Evolutionary conservation across 2,329 filamentous ascomycete species (phyloP).

Genomic region (Exserohilum rostratum): DNA sequence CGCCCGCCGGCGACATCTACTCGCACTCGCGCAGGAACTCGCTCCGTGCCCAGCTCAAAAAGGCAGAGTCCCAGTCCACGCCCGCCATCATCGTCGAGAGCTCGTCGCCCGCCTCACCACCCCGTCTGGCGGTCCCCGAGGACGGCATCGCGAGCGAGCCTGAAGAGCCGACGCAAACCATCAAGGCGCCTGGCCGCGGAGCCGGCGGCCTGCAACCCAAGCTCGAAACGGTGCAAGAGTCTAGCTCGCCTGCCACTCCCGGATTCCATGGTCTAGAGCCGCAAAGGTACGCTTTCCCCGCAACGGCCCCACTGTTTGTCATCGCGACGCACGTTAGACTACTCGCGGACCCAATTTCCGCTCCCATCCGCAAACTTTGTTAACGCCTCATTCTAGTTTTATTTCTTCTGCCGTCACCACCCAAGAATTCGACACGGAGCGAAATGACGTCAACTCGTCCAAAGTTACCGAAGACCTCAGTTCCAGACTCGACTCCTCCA

Average conservation of each 20-base stretch:
- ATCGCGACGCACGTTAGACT: slow-evolving; percentile 33
- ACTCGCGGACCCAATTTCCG: slow-evolving; percentile 24
- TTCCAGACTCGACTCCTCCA: slow-evolving; percentile 49
- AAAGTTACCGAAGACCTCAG: slow-evolving; percentile 57
- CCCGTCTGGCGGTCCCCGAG: slow-evolving; percentile 39
- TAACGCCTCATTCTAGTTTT: slow-evolving; percentile 29
- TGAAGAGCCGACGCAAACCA: slow-evolving; percentile 46
- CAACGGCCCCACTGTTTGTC: slow-evolving; percentile 37
- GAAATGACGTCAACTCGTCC: slow-evolving; percentile 53
- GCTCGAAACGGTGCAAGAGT: slow-evolving; percentile 90
- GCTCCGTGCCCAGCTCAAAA: slow-evolving; percentile 45
- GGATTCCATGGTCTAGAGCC: slow-evolving; percentile 50
- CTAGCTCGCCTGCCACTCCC: slow-evolving; percentile 74
- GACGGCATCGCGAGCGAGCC: slow-evolving; percentile 40
- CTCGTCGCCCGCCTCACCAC: slow-evolving; percentile 49
- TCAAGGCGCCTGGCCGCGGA: slow-evolving; percentile 58
- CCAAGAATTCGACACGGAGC: slow-evolving; percentile 45
- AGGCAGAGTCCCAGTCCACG: slow-evolving; percentile 39
- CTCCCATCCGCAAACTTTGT: slow-evolving; percentile 23
- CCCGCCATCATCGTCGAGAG: slow-evolving; percentile 55
- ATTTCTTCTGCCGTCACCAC: slow-evolving; percentile 22
- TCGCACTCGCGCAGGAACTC: slow-evolving; percentile 54
- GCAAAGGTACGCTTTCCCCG: slow-evolving; percentile 41
- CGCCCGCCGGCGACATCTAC: slow-evolving; percentile 49
- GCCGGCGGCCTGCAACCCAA: slow-evolving; percentile 64